Evolutionary conservation across 306 rosid genomes (phyloP).

Genomic region (Mimosa pudica): DNA sequence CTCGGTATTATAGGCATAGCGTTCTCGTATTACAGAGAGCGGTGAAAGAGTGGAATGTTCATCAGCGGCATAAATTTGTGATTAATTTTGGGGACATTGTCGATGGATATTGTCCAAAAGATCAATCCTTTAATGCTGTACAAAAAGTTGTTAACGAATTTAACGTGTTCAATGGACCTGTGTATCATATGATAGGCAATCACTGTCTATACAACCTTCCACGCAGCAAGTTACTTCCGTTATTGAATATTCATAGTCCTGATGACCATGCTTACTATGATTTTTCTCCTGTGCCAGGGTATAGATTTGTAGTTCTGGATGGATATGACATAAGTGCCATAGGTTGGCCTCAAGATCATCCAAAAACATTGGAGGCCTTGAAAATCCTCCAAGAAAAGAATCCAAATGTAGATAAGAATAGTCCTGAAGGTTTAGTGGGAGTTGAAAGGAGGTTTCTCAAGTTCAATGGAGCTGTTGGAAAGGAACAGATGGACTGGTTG

Average conservation of each 20-base stretch:
- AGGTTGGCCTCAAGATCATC: constrained; percentile 90
- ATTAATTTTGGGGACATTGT: constrained; percentile 87
- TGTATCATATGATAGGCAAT: constrained; percentile 87
- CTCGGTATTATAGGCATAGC: constrained; percentile 86
- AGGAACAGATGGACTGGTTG: constrained; percentile 87
- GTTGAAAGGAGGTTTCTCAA: constrained; percentile 77
- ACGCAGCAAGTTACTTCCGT: constrained; percentile 66
- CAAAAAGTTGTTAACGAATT: constrained; percentile 61
- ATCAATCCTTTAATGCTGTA: constrained; percentile 62
- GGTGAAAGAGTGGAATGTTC: constrained; percentile 69
- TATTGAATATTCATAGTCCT: constrained; percentile 55
- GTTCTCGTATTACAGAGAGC: constrained; percentile 73
- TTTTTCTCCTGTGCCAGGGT: constrained; percentile 69
- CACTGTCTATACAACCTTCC: constrained; percentile 98
- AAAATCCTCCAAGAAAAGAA: constrained; percentile 66
- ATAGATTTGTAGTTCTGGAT: constrained; percentile 79
- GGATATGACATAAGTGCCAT: constrained; percentile 87
- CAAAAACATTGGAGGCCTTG: constrained; percentile 60
- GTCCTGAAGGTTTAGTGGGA: constrained; percentile 70
- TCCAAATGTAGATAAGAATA: constrained; percentile 82
- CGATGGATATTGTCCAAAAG: constrained; percentile 85
- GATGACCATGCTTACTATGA: constrained; percentile 72
- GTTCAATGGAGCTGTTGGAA: constrained; percentile 94
- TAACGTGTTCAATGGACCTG: constrained; percentile 61
- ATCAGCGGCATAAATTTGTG: constrained; percentile 59